A percentile compares a stretch with the other conserved stretches of the same genome.
These are phyloP conservation scores for Hypoxylon fragiforme DNA, from an alignment of 495 filamentous ascomycete genomes.

Conservation along the genomic window DNA sequence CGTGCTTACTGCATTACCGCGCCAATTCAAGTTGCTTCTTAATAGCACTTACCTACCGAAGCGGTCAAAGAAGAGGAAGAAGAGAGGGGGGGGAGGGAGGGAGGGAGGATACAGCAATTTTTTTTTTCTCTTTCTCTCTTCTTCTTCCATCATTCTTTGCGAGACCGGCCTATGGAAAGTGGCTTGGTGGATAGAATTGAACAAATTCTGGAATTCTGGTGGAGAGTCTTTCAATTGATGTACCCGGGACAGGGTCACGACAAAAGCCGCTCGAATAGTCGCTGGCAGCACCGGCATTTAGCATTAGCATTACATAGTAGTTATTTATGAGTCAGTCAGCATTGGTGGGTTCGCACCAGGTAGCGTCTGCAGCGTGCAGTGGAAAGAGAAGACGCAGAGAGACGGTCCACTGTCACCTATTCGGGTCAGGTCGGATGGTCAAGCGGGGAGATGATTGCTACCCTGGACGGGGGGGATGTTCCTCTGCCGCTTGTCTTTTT, in stretches of 20 bases:
- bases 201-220: too few species aligned
- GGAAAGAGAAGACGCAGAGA: conserved; percentile 17
- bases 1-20: conserved; percentile 27
- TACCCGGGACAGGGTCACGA: conserved; percentile 14
- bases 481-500: conserved; percentile 26
- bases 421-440: conserved; percentile 28
- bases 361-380: conserved; percentile 21
- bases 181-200: conserved; percentile 17
- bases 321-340: too few species aligned
- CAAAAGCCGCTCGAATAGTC: conserved; percentile 13
- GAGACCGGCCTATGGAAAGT: conserved; percentile 22
- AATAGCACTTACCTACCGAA: conserved; percentile 8
- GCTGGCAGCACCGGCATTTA: conserved; percentile 16
- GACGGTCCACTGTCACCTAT: conserved; percentile 25
- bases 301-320: conserved; percentile 9
- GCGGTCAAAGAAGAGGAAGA: conserved; percentile 33
- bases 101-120: too few species aligned
- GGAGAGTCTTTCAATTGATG: conserved; percentile 27
- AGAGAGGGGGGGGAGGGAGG: too few species aligned
- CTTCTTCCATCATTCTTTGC: conserved; percentile 13
- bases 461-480: conserved; percentile 14
- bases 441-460: conserved; percentile 22
- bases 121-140: too few species aligned
- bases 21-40: conserved; percentile 9
- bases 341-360: conserved; percentile 13